Conservation (phyloP, 2,329 filamentous ascomycete genomes). For the Aspergillus ustus region DNA sequence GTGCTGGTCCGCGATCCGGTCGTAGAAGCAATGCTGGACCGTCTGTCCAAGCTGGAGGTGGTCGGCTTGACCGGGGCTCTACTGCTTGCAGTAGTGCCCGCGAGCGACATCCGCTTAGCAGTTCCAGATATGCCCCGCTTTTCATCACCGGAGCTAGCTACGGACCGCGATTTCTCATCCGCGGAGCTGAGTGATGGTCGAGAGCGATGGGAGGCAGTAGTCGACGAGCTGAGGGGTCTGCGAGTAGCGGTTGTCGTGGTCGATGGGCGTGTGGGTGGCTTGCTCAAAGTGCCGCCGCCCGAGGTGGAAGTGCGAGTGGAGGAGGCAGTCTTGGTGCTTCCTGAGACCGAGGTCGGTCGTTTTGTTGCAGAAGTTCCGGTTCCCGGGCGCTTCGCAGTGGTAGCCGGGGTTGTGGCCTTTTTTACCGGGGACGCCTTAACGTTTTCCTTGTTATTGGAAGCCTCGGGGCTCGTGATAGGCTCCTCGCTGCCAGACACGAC, state of each 20-base stretch:
- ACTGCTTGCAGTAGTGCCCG: slow-evolving; percentile 38
- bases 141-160: slow-evolving; percentile 52
- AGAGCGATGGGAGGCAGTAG: slow-evolving; percentile 45
- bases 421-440: slow-evolving; percentile 38
- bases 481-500: slow-evolving; percentile 41
- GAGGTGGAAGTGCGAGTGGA: slow-evolving; percentile 35
- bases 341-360: slow-evolving; percentile 41
- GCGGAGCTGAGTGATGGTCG: slow-evolving; percentile 49
- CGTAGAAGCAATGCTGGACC: slow-evolving; percentile 44
- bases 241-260: slow-evolving; percentile 36
- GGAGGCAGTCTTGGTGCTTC: slow-evolving; percentile 34
- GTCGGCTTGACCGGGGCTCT: slow-evolving; percentile 40
- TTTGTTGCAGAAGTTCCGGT: slow-evolving; percentile 41
- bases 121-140: slow-evolving; percentile 47
- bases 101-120: slow-evolving; percentile 52
- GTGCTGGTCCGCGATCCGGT: slow-evolving; percentile 27
- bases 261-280: slow-evolving; percentile 50
- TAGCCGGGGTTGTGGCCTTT: slow-evolving; percentile 29
- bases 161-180: slow-evolving; percentile 46
- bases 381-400: slow-evolving; percentile 39
- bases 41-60: slow-evolving; percentile 41
- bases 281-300: slow-evolving; percentile 46
- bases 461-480: slow-evolving; percentile 40
- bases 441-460: slow-evolving; percentile 40
- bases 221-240: slow-evolving; percentile 42